These are phyloP conservation scores for Phaeotremella fagi DNA, from an alignment of 768 basidiomycete species.

Conservation along the genomic window DNA sequence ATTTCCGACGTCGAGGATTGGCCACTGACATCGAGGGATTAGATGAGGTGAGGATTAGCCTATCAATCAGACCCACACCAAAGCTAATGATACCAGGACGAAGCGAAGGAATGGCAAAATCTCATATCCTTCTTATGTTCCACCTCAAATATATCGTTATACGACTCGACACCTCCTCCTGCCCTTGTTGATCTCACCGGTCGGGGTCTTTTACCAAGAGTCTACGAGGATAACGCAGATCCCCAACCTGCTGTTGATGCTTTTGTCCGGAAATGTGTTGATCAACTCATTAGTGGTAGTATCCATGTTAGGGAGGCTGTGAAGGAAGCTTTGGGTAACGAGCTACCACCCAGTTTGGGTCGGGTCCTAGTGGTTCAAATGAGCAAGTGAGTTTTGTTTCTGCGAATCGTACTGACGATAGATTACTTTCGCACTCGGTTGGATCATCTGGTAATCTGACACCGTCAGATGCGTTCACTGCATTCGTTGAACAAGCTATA, in stretches of 20 bases:
- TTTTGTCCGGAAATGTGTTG: slow-evolving; percentile 54
- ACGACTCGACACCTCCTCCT: slow-evolving; percentile 54
- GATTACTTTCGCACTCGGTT: slow-evolving; percentile 22
- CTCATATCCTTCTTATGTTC: slow-evolving; percentile 71
- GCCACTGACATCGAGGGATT: slow-evolving; percentile 29
- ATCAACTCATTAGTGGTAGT: slow-evolving; percentile 61
- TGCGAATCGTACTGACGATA: slow-evolving; percentile 47
- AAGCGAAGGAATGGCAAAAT: slow-evolving; percentile 78
- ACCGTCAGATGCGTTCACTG: slow-evolving; percentile 25
- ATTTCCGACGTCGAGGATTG: slow-evolving; percentile 14
- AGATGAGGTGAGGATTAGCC: slow-evolving; percentile 25
- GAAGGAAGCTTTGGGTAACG: slow-evolving; percentile 71
- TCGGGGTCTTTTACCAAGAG: slow-evolving; percentile 21
- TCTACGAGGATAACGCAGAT: slow-evolving; percentile 22
- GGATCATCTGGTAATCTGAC: slow-evolving; percentile 17
- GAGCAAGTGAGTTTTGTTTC: slow-evolving; percentile 56
- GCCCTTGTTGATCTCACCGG: slow-evolving; percentile 25
- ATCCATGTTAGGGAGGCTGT: slow-evolving; percentile 70
- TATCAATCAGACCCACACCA: background rate
- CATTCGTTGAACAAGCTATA: slow-evolving; percentile 57
- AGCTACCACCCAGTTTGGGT: slow-evolving; percentile 68
- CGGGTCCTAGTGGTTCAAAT: slow-evolving; percentile 64
- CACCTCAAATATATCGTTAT: slow-evolving; percentile 60
- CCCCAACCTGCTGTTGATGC: slow-evolving; percentile 11
- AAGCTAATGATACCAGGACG: slow-evolving; percentile 54